Evolutionary conservation across 768 basidiomycete genomes (phyloP), one percentile per base, ranked within the genome.

Genomic region (Lenzites betulinus): DNA sequence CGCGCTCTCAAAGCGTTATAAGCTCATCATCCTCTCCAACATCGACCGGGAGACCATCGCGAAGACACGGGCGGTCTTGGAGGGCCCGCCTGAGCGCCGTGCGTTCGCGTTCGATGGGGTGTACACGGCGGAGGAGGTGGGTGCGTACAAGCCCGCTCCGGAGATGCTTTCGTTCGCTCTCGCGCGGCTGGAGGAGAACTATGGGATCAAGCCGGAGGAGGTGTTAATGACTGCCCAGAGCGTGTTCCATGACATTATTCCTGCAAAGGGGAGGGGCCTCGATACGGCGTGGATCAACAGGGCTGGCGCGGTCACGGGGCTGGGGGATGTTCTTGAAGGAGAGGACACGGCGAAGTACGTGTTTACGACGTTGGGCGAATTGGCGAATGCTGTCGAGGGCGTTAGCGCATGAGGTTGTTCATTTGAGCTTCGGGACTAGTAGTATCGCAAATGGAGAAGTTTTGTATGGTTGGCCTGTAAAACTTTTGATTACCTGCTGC

Each of bases 21-120:
- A 85, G 56, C 84, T 92, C 59, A 79, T 85, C 60, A 87, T 90
- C 6, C 78, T 92, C 39, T 90, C 89, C 64, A 92, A 92, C 71
- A 85, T 92, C 67, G 90, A 92, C 64, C 79, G 79, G 58, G 69
- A 66, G 23, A 87, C 87, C 33, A 89, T 90, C 68, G 74, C 79
- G 3, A 74, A 79, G 63, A 90, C 88, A 0, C 85, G 86, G 48
- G 73, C 74, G 20, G 77, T 78, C 50, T 81, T 91, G 41, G 73
- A 74, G 52, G 68, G 60, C 26, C 33, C 59, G 53, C 26, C 57
- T 54, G 36, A 48, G 60, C 39, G 52, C n/a, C 36, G 58, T 41
- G 73, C 76, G 50, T 88, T 88, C 25, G 80, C 84, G 1, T 92
- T 92, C 71, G 81, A 83, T 26, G 77, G 84, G 52, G 76, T 89